Base-by-base conservation (phyloP, 2,329 filamentous ascomycete genomes). In the Aspergillus caelatus region DNA sequence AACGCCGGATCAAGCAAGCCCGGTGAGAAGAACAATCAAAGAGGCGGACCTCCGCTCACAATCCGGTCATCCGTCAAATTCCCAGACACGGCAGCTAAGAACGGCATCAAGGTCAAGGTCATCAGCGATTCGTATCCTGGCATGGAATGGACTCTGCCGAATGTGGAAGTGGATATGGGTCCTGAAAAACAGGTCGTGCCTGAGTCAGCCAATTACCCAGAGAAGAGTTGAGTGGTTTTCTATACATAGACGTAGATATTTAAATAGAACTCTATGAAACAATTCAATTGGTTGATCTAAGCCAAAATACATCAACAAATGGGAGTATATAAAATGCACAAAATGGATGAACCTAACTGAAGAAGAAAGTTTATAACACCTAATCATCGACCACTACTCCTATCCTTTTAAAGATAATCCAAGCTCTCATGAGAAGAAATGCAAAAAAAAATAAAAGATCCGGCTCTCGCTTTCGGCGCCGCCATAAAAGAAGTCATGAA, bases 111-210 rank as follows among this genome's bases (percentile, higher is more conserved):
- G 73, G 85, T 97, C 3, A 75, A 86, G 65, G 88, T 97, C 2
- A 82, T 95, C 21, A 98, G 94, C 77, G 95, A 98, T 82, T 89
- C 88, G 19, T 98, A 98, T 78, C 82, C 93, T 39, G 92, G 91
- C 0, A 87, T 98, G 84, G 81, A 83, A 69, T 90, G 88, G 88
- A 77, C 69, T 36, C 67, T 88, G 23, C 62, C 68, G 8, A 81
- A 80, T 4, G 78, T 88, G 9, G 83, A 85, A 56, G 78, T 89
- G 4, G 82, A 83, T 12, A 68, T 75, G 57, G 77, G 74, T 10
- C 74, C 77, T 48, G 61, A 46, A 30, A 64, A 54, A 46, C 65
- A 69, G 62, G 54, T 45, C 59, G 43, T 70, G 23, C n/a, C 61
- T 4, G 69, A 65, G 57, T 62, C 62, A 46, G 62, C 66, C 41